Evolutionary conservation across 73 alveolate species (phyloP).

Genomic region (Diophrys sp.): DNA sequence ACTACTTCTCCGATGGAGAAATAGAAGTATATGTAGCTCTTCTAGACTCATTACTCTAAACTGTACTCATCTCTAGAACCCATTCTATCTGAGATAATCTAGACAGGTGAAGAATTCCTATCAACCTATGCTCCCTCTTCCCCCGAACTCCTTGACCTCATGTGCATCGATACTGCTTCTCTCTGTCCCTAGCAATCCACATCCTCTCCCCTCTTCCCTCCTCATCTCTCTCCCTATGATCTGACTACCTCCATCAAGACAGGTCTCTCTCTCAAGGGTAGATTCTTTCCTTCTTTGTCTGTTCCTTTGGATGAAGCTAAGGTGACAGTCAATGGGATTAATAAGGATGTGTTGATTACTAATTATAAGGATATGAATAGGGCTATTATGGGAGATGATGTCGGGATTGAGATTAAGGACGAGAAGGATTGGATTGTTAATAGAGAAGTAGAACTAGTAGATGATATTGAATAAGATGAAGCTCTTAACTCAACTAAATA

Average conservation of each 20-base stretch:
- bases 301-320: conserved; percentile 57
- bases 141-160: neutral
- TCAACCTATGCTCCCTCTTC: neutral
- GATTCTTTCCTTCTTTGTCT: neutral
- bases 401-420: conserved; percentile 88
- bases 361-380: conserved; percentile 89
- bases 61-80: neutral
- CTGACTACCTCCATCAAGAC: neutral
- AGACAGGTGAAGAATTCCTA: neutral
- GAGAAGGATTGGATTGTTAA: conserved; percentile 77
- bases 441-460: conserved; percentile 3
- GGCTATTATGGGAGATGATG: conserved; percentile 97
- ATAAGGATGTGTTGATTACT: conserved; percentile 79
- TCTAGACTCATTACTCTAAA: neutral
- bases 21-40: neutral
- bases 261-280: neutral
- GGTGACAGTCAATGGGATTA: conserved; percentile 63
- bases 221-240: neutral
- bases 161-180: neutral
- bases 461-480: conserved; percentile 19
- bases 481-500: neutral
- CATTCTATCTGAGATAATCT: neutral
- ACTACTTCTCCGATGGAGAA: neutral
- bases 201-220: neutral
- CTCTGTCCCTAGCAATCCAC: neutral